A percentile compares a stretch with the other conserved stretches of the same genome.
phyloP scores from a whole-genome alignment of 352 stramenopile genomes.

The Phytophthora litchii region DNA sequence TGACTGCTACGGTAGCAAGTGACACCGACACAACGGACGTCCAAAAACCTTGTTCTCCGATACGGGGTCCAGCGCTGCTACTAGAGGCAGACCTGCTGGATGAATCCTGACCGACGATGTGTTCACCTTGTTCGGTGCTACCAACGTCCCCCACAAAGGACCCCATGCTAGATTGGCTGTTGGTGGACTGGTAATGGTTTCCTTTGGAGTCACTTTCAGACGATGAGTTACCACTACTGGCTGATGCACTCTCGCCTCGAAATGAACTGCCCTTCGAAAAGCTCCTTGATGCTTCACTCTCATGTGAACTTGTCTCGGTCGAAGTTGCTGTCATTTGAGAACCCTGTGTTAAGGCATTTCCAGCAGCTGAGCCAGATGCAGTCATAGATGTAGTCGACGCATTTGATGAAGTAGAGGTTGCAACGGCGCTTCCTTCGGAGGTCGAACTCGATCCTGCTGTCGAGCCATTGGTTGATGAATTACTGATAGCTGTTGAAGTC shows the following conservation, averaged over 20 bases:
- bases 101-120: slow-evolving; percentile 11
- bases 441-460: not conserved
- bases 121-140: slow-evolving; percentile 1
- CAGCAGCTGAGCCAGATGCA: slow-evolving; percentile 5
- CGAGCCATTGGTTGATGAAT: slow-evolving; percentile 2
- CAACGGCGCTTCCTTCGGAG: not conserved
- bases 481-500: not conserved
- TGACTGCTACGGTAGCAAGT: slow-evolving; percentile 3
- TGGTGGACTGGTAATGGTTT: slow-evolving; percentile 8
- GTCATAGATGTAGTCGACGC: slow-evolving; percentile 3
- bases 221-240: slow-evolving; percentile 3
- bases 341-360: slow-evolving; percentile 12
- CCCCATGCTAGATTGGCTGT: slow-evolving; percentile 8
- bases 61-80: slow-evolving; percentile 8
- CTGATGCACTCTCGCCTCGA: slow-evolving; percentile 10
- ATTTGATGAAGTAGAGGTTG: slow-evolving; percentile 3
- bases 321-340: slow-evolving; percentile 2
- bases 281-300: slow-evolving; percentile 2
- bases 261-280: slow-evolving; percentile 11
- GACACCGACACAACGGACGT: slow-evolving; percentile 11
- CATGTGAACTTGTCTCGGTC: slow-evolving; percentile 4
- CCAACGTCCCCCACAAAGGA: not conserved
- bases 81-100: slow-evolving; percentile 15
- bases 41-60: slow-evolving; percentile 6
- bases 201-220: slow-evolving; percentile 1